Evolutionary conservation across 2,329 filamentous ascomycete genomes (phyloP).

Genomic region (Spiromastix sp.): DNA sequence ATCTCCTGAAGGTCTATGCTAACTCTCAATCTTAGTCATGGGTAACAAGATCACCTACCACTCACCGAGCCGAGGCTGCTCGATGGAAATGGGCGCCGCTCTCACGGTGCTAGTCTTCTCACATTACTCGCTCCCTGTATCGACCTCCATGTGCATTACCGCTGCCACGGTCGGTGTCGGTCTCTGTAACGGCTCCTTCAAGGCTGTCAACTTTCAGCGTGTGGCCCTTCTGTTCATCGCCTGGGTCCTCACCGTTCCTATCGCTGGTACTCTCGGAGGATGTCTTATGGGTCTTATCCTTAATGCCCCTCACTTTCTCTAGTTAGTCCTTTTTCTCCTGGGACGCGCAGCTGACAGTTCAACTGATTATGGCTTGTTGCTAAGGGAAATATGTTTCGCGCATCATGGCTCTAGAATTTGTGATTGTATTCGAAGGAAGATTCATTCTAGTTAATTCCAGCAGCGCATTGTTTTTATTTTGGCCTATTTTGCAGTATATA

Average conservation of each 20-base stretch:
- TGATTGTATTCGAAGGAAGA: too few relatives aligned
- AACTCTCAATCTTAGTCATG: constrained; percentile 51
- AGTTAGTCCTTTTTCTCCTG: too few relatives aligned
- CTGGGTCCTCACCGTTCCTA: constrained; percentile 57
- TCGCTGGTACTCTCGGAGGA: constrained; percentile 48
- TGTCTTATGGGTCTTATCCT: constrained; percentile 43
- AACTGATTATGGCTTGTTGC: too few relatives aligned
- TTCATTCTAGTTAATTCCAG: too few relatives aligned
- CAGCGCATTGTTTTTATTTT: too few relatives aligned
- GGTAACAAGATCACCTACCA: constrained; percentile 72
- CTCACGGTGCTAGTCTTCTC: constrained; percentile 68
- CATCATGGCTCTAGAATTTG: too few relatives aligned
- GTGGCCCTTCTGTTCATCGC: constrained; percentile 56
- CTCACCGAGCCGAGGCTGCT: constrained; percentile 48
- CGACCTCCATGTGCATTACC: constrained; percentile 70
- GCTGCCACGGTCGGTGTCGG: constrained; percentile 69
- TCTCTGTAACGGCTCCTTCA: constrained; percentile 61
- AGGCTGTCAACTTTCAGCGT: constrained; percentile 67
- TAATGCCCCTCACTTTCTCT: constrained; percentile 49
- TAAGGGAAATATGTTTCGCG: too few relatives aligned
- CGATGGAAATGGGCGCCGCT: constrained; percentile 72
- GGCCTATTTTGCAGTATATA: too few relatives aligned
- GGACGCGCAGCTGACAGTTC: too few relatives aligned
- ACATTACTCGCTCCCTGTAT: constrained; percentile 64
- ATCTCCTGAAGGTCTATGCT: constrained; percentile 7